These are phyloP conservation scores for Pseudonectria buxi DNA, from an alignment of 2,329 filamentous ascomycete species.

Conservation along the genomic window DNA sequence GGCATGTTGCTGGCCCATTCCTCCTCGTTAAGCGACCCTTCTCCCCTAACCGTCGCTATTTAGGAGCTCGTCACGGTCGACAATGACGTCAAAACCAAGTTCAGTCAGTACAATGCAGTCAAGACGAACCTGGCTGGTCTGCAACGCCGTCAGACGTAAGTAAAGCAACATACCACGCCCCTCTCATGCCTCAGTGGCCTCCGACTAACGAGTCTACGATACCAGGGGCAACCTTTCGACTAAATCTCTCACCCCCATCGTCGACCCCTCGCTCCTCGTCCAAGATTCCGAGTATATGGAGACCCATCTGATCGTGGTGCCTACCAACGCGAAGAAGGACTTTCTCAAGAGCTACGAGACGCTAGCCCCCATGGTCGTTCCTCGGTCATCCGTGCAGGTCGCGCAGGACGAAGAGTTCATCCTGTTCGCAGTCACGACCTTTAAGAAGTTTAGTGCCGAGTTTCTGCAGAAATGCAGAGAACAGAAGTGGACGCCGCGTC, in stretches of 20 bases:
- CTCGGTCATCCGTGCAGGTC: conserved; percentile 73
- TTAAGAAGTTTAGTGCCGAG: conserved; percentile 83
- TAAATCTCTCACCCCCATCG: conserved; percentile 84
- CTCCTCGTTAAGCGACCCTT: neutral
- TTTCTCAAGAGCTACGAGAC: conserved; percentile 88
- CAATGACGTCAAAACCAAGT: conserved; percentile 92
- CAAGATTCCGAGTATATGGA: conserved; percentile 94
- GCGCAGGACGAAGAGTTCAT: conserved; percentile 85
- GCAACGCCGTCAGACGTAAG: conserved; percentile 81
- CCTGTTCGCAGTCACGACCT: conserved; percentile 81
- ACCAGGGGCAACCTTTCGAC: conserved; percentile 83
- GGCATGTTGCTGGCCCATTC: conserved; percentile 37
- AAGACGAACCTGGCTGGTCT: conserved; percentile 77
- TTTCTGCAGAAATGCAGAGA: conserved; percentile 91
- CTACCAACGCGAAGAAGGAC: conserved; percentile 72
- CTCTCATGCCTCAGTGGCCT: neutral
- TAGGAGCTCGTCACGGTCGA: conserved; percentile 87
- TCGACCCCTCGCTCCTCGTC: conserved; percentile 72
- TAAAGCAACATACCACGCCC: neutral
- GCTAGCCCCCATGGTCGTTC: conserved; percentile 83
- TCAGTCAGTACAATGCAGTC: conserved; percentile 86
- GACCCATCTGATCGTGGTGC: conserved; percentile 88
- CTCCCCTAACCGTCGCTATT: conserved; percentile 4
- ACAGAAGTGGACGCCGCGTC: conserved; percentile 87
- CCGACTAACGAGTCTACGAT: no score